Percentiles rank a stretch among this genome's conserved stretches.
Conservation (phyloP, 768 basidiomycete genomes). For the Trametes punicea region DNA sequence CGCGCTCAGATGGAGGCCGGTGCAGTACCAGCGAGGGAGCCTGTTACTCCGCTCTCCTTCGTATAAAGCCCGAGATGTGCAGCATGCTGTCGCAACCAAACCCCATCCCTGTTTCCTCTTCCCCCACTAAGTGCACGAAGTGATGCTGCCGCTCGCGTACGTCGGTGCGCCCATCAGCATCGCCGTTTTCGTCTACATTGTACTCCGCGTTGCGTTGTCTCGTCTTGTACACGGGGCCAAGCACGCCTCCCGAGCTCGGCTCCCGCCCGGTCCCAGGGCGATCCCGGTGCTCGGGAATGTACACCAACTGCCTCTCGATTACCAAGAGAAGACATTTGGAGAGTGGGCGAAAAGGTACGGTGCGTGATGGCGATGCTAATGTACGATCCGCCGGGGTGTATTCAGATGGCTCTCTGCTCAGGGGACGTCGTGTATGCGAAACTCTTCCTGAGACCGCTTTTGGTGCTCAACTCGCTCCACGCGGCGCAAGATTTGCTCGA, state of each 20-base stretch:
- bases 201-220: conserved; percentile 9
- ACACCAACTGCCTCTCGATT: conserved; percentile 26
- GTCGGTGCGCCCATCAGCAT: conserved; percentile 10
- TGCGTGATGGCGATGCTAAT: conserved; percentile 8
- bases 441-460: conserved; percentile 28
- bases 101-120: background rate
- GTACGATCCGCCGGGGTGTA: background rate
- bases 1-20: conserved; percentile 9
- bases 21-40: conserved; percentile 2
- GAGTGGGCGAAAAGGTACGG: conserved; percentile 31
- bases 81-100: background rate
- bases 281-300: conserved; percentile 33
- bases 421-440: conserved; percentile 33
- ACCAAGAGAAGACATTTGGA: conserved; percentile 25
- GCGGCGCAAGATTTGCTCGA: conserved; percentile 36
- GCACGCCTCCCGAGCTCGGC: conserved; percentile 8
- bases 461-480: conserved; percentile 33
- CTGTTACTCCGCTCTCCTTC: conserved; percentile 3
- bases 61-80: conserved; percentile 12
- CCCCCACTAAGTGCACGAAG: background rate
- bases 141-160: conserved; percentile 1
- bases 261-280: conserved; percentile 30
- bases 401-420: conserved; percentile 19
- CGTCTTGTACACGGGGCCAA: background rate
- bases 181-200: conserved; percentile 17